phyloP scores from a whole-genome alignment of 257 asterid species.

The Verbena officinalis region DNA sequence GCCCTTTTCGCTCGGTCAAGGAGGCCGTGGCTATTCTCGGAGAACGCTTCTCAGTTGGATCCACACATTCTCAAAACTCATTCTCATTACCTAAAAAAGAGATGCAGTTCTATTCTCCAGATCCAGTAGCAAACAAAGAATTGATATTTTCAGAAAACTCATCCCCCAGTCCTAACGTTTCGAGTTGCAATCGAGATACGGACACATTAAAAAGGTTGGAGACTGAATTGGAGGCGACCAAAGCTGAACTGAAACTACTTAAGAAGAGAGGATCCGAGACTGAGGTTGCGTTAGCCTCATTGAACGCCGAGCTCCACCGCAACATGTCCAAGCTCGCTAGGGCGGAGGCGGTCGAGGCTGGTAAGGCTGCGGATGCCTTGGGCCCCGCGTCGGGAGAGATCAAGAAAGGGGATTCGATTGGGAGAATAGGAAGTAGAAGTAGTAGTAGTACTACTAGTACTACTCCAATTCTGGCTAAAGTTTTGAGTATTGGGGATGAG shows the following conservation, averaged over 20 bases:
- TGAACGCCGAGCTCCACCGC: slow-evolving; percentile 70
- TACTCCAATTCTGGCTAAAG: slow-evolving; percentile 47
- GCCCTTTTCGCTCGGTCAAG: slow-evolving; percentile 83
- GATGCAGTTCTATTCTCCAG: slow-evolving; percentile 33
- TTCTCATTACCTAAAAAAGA: slow-evolving; percentile 37
- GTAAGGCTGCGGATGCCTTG: not conserved
- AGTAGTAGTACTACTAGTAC: slow-evolving; percentile 27
- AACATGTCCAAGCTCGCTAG: slow-evolving; percentile 60
- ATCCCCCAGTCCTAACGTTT: slow-evolving; percentile 27
- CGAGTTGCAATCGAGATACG: slow-evolving; percentile 20
- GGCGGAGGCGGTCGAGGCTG: slow-evolving; percentile 52
- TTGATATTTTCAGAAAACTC: slow-evolving; percentile 25
- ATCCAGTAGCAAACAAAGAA: not conserved
- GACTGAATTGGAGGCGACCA: slow-evolving; percentile 66
- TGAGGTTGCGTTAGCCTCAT: slow-evolving; percentile 58
- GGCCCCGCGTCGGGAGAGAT: slow-evolving; percentile 22
- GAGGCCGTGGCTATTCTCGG: slow-evolving; percentile 86
- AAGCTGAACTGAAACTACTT: slow-evolving; percentile 54
- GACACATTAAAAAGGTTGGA: slow-evolving; percentile 61
- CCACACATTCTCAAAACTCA: slow-evolving; percentile 43
- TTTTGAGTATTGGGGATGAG: slow-evolving; percentile 41
- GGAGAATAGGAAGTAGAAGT: slow-evolving; percentile 15
- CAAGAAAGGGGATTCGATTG: slow-evolving; percentile 25
- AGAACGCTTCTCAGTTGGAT: slow-evolving; percentile 53
- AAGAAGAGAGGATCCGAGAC: slow-evolving; percentile 60